Evolutionary conservation across 305 asterid genomes (phyloP).

Genomic region (Fraxinus platypoda): DNA sequence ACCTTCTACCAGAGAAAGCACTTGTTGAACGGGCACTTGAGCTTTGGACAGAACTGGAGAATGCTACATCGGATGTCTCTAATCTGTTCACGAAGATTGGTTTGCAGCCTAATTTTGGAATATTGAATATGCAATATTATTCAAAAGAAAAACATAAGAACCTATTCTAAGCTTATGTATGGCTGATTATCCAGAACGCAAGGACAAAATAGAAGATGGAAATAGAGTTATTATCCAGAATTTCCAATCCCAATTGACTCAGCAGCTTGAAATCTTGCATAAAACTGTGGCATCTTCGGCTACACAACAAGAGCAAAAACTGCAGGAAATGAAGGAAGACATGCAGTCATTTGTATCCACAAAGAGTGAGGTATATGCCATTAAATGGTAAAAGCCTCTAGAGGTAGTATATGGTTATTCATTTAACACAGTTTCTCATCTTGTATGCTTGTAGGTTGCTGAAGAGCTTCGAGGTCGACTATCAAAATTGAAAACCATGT

Average conservation of each 20-base stretch:
- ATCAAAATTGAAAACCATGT: constrained; percentile 33
- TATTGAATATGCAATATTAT: neutral
- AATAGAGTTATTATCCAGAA: constrained; percentile 39
- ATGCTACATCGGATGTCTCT: constrained; percentile 46
- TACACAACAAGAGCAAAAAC: constrained; percentile 44
- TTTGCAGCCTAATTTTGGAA: constrained; percentile 22
- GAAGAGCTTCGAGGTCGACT: constrained; percentile 39
- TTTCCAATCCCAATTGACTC: constrained; percentile 39
- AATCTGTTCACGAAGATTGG: constrained; percentile 44
- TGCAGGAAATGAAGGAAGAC: constrained; percentile 43
- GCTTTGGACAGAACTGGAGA: constrained; percentile 54
- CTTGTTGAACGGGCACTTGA: constrained; percentile 49
- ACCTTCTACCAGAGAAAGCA: constrained; percentile 35
- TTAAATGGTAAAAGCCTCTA: constrained; percentile 13
- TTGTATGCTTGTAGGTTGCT: constrained; percentile 34
- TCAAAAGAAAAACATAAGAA: neutral
- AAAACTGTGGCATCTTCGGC: constrained; percentile 39
- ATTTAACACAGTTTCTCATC: constrained; percentile 7
- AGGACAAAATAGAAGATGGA: constrained; percentile 40
- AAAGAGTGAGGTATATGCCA: constrained; percentile 40
- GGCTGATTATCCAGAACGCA: constrained; percentile 35
- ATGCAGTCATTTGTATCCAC: constrained; percentile 38
- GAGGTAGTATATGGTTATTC: neutral
- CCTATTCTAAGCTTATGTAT: neutral
- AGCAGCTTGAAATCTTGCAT: constrained; percentile 44